A percentile compares a stretch with the other conserved stretches of the same genome.
These are phyloP conservation scores for Venturia asperata DNA, from an alignment of 2,329 filamentous ascomycete species.

Conservation along the genomic window DNA sequence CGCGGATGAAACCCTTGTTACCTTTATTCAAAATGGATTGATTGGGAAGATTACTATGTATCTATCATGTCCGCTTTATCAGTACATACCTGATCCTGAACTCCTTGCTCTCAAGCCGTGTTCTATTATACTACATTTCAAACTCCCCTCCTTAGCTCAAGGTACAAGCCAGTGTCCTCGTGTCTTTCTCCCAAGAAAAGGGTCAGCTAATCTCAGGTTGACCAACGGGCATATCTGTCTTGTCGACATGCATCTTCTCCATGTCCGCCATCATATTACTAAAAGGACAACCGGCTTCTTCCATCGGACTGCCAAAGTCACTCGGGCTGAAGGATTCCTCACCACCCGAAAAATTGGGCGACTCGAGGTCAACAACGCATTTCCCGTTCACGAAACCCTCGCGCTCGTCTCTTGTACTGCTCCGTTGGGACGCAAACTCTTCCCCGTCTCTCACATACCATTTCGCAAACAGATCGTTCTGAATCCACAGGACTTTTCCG, in stretches of 20 bases:
- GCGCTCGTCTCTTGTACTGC: slow-evolving; percentile 24
- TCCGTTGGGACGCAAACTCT: slow-evolving; percentile 39
- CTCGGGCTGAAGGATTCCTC: slow-evolving; percentile 13
- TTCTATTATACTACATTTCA: neutral
- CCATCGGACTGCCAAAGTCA: neutral
- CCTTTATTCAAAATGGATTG: no score
- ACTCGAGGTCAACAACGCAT: slow-evolving; percentile 24
- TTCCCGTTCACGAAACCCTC: slow-evolving; percentile 34
- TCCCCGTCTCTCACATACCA: slow-evolving; percentile 68
- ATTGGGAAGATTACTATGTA: no score
- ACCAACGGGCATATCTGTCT: neutral
- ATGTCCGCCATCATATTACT: neutral
- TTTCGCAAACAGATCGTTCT: slow-evolving; percentile 79
- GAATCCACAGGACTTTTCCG: slow-evolving; percentile 79
- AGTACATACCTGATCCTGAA: neutral
- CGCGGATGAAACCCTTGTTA: no score
- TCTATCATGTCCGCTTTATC: neutral
- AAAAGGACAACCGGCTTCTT: slow-evolving; percentile 15
- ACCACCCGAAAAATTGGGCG: neutral
- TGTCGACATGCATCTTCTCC: slow-evolving; percentile 10
- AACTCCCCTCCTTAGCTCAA: neutral
- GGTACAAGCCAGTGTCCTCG: neutral
- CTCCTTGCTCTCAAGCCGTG: neutral
- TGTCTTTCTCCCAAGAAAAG: neutral
- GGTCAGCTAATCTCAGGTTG: neutral